These are phyloP conservation scores for Boletus speciosus DNA, from an alignment of 768 basidiomycete genomes.

Conservation along the genomic window DNA sequence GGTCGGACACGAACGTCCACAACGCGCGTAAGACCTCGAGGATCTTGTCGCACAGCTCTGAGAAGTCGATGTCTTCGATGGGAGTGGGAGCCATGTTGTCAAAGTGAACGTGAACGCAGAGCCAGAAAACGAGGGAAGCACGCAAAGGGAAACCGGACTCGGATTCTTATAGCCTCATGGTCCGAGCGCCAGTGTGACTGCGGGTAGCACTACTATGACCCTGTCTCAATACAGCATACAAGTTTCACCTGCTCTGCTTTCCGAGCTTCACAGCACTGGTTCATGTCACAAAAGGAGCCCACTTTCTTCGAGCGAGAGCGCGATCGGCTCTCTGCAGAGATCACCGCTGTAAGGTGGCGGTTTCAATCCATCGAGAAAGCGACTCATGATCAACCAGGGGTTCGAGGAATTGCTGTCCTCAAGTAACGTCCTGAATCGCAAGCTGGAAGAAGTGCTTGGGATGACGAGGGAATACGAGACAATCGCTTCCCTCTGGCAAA, in stretches of 20 bases:
- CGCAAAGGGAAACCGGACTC: neutral
- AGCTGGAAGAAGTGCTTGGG: slow-evolving; percentile 86
- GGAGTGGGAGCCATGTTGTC: slow-evolving; percentile 15
- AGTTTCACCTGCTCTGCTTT: neutral
- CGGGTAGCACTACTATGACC: too few species aligned
- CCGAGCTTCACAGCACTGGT: neutral
- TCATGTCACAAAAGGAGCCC: slow-evolving; percentile 37
- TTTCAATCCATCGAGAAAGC: neutral
- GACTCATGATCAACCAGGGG: slow-evolving; percentile 45
- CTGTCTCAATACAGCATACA: neutral
- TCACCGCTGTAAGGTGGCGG: slow-evolving; percentile 55
- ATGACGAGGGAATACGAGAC: slow-evolving; percentile 93
- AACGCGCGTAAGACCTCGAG: slow-evolving; percentile 11
- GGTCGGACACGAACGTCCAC: slow-evolving; percentile 1
- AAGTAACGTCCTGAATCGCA: slow-evolving; percentile 83
- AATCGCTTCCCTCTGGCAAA: slow-evolving; percentile 80
- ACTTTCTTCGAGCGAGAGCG: slow-evolving; percentile 80
- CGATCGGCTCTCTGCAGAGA: slow-evolving; percentile 68
- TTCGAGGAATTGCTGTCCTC: slow-evolving; percentile 86
- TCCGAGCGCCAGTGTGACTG: neutral
- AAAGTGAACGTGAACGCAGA: neutral
- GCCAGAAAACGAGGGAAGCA: too few species aligned
- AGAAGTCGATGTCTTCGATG: slow-evolving; percentile 18
- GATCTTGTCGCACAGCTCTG: slow-evolving; percentile 13
- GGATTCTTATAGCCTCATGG: neutral